Percentiles rank a stretch among this genome's conserved stretches.
Evolutionary conservation across 2,329 filamentous ascomycete genomes (phyloP).

Genomic region (Xylariomycetidae sp.): DNA sequence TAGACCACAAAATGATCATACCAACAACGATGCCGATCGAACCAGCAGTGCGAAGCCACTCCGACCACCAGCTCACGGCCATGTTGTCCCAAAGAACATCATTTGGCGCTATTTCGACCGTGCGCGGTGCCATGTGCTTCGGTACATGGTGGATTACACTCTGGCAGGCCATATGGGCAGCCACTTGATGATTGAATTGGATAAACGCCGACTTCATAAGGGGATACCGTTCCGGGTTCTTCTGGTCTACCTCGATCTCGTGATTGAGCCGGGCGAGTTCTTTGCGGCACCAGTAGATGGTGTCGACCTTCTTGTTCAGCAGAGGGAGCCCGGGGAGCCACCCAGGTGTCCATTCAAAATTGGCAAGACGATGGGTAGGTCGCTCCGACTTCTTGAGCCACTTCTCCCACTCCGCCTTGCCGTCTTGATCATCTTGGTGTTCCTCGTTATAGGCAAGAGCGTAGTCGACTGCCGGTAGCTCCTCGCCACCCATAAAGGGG

Average conservation of each 20-base stretch:
- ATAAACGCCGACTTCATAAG: constrained; percentile 96
- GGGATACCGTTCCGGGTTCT: constrained; percentile 78
- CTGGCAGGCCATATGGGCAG: constrained; percentile 97
- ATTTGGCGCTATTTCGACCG: constrained; percentile 88
- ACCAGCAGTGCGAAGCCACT: constrained; percentile 66
- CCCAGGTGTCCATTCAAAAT: constrained; percentile 44
- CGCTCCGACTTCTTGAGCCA: constrained; percentile 79
- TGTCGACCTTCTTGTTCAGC: constrained; percentile 87
- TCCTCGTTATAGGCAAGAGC: constrained; percentile 58
- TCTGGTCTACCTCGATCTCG: constrained; percentile 88
- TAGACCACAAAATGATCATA: constrained; percentile 84
- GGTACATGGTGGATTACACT: constrained; percentile 86
- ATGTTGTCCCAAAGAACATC: constrained; percentile 98
- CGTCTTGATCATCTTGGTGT: constrained; percentile 52
- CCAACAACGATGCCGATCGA: constrained; percentile 62
- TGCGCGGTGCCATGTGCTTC: constrained; percentile 85
- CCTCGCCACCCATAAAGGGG: constrained; percentile 43
- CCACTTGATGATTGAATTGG: constrained; percentile 96
- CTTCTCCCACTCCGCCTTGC: constrained; percentile 70
- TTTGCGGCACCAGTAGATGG: constrained; percentile 84
- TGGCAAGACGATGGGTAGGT: constrained; percentile 74
- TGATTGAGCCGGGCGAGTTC: constrained; percentile 83
- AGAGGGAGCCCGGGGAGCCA: constrained; percentile 80
- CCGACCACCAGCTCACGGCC: constrained; percentile 91
- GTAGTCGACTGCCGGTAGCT: constrained; percentile 50